phyloP scores from a whole-genome alignment of 2,329 filamentous ascomycete species.

The Nemania sp. region DNA sequence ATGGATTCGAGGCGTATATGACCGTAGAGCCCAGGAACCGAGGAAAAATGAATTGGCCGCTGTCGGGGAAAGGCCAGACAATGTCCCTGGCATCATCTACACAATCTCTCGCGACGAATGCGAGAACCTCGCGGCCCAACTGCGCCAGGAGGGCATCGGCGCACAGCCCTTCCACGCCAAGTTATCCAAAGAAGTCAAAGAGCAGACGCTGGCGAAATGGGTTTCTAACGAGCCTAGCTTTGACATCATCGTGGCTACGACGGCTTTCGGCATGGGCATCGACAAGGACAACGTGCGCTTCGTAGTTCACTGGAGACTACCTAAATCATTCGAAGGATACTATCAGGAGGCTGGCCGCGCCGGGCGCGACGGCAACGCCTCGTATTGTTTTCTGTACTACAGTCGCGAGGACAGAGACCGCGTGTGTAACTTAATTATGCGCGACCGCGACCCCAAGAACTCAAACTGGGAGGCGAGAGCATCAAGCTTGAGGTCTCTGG shows the following conservation, averaged over 20 bases:
- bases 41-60: conserved; percentile 63
- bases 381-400: conserved; percentile 89
- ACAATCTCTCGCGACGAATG: conserved; percentile 76
- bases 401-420: conserved; percentile 84
- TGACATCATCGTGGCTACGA: conserved; percentile 92
- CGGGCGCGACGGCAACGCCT: conserved; percentile 85
- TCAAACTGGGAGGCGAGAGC: conserved; percentile 56
- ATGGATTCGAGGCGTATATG: conserved; percentile 77
- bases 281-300: conserved; percentile 95
- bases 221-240: conserved; percentile 75
- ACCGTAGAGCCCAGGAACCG: conserved; percentile 64
- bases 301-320: conserved; percentile 91
- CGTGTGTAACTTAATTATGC: conserved; percentile 61
- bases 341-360: conserved; percentile 95
- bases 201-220: conserved; percentile 73
- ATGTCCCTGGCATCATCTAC: conserved; percentile 79
- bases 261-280: conserved; percentile 97
- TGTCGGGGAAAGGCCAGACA: conserved; percentile 60
- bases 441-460: conserved; percentile 50
- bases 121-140: conserved; percentile 67
- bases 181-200: conserved; percentile 69
- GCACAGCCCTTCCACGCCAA: conserved; percentile 76
- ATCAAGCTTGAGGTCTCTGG: conserved; percentile 68
- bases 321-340: conserved; percentile 93
- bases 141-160: conserved; percentile 71